A percentile compares a stretch with the other conserved stretches of the same genome.
Evolutionary conservation across 192 early-diverging fungal genomes (phyloP).

Genomic region (Allomyces macrogynus): DNA sequence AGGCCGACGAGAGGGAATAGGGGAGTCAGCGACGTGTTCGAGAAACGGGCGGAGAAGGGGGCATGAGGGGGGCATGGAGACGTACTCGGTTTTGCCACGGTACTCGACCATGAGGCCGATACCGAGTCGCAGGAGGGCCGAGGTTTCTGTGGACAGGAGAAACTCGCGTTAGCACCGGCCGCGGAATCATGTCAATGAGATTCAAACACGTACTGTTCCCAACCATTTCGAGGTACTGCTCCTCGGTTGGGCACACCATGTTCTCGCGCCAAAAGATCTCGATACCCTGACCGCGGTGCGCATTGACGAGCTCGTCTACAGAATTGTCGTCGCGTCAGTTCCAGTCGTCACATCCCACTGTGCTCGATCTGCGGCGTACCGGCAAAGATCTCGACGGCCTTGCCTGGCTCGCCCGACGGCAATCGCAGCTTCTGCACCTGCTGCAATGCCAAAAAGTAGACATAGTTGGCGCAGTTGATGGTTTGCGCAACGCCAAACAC

Average conservation of each 20-base stretch:
- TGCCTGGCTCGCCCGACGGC: constrained; percentile 9
- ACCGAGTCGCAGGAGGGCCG: constrained; percentile 80
- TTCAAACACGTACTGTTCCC: constrained; percentile 51
- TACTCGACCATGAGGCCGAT: constrained; percentile 78
- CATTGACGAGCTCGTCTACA: constrained; percentile 58
- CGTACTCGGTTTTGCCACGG: constrained; percentile 18
- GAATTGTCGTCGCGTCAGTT: too few relatives aligned
- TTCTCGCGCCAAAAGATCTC: constrained; percentile 92
- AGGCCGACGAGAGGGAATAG: too few relatives aligned
- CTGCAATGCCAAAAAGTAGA: constrained; percentile 81
- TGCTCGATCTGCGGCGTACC: constrained; percentile 8
- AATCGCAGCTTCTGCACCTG: constrained; percentile 48
- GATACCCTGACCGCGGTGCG: constrained; percentile 95
- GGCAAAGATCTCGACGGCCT: constrained; percentile 65
- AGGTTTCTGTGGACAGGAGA: constrained; percentile 50
- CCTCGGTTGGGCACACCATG: constrained; percentile 72
- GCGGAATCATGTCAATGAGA: not conserved
- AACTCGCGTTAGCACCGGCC: too few relatives aligned
- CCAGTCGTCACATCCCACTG: too few relatives aligned
- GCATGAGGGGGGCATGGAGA: not conserved
- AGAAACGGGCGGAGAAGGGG: too few relatives aligned
- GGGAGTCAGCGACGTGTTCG: not conserved
- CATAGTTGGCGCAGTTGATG: constrained; percentile 94
- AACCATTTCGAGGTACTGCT: constrained; percentile 88
- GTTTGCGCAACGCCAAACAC: constrained; percentile 85